Percentiles rank a stretch among this genome's conserved stretches.
Evolutionary conservation across 2,329 filamentous ascomycete species (phyloP).

Genomic region (Pseudogymnoascus destructans): DNA sequence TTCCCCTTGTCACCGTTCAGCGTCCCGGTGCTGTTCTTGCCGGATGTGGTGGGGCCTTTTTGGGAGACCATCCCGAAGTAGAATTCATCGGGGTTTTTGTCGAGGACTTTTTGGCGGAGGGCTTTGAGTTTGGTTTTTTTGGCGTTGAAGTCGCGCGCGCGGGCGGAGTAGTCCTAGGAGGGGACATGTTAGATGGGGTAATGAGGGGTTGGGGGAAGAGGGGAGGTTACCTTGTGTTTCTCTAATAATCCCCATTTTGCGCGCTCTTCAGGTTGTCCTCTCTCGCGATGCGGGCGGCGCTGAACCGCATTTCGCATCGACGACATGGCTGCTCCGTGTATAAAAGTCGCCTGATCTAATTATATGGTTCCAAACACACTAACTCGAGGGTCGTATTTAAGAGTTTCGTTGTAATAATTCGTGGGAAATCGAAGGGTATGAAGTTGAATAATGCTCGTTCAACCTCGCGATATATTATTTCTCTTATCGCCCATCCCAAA

Average conservation of each 20-base stretch:
- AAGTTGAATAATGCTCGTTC: neutral
- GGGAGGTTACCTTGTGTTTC: slow-evolving; percentile 64
- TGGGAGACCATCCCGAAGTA: slow-evolving; percentile 58
- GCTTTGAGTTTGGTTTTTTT: slow-evolving; percentile 48
- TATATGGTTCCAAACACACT: too few species aligned
- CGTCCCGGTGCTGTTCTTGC: slow-evolving; percentile 40
- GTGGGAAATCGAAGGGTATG: neutral
- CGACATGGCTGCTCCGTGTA: too few species aligned
- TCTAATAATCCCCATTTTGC: slow-evolving; percentile 82
- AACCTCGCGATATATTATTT: slow-evolving; percentile 7
- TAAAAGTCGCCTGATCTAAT: too few species aligned
- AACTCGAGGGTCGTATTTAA: neutral
- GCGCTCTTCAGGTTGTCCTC: slow-evolving; percentile 73
- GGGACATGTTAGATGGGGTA: neutral
- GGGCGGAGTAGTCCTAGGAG: slow-evolving; percentile 47
- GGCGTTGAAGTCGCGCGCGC: slow-evolving; percentile 51
- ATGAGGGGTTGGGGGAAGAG: neutral
- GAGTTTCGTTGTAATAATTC: neutral
- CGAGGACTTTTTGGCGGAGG: slow-evolving; percentile 47
- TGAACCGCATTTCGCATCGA: slow-evolving; percentile 54
- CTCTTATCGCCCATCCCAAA: slow-evolving; percentile 5
- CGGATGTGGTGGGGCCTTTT: slow-evolving; percentile 40
- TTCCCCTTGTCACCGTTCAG: slow-evolving; percentile 46
- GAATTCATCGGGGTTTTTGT: slow-evolving; percentile 61
- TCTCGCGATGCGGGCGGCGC: slow-evolving; percentile 77